These are phyloP conservation scores for Xylaria sp. DNA, from an alignment of 2,329 filamentous ascomycete genomes.

Conservation along the genomic window DNA sequence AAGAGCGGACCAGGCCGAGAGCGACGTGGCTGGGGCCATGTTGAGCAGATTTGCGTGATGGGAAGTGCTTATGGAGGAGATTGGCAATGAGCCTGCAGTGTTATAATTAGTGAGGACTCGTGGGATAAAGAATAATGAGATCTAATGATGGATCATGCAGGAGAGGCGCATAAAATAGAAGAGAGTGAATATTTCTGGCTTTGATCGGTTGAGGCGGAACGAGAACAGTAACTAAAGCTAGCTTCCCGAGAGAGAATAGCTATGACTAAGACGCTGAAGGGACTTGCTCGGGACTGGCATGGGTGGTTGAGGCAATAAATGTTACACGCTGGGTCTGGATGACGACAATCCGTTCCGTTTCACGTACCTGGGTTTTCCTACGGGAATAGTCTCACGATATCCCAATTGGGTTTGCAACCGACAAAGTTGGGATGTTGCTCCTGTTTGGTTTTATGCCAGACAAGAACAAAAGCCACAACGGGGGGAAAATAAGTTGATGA, in stretches of 20 bases:
- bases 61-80: neutral
- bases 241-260: neutral
- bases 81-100: conserved; percentile 7
- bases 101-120: conserved; percentile 2
- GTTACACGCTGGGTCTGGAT: neutral
- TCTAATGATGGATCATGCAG: neutral
- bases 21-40: conserved; percentile 86
- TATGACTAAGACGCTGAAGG: neutral
- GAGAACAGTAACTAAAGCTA: conserved; percentile 29
- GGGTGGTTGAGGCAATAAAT: conserved; percentile 31
- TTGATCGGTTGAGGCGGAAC: conserved; percentile 23
- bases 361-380: conserved; percentile 30
- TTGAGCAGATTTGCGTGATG: conserved; percentile 26
- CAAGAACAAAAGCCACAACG: neutral
- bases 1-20: conserved; percentile 88
- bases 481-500: neutral
- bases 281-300: conserved; percentile 1
- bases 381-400: conserved; percentile 20
- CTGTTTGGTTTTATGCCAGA: neutral
- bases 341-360: neutral
- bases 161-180: neutral
- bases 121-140: neutral
- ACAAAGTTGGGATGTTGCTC: neutral
- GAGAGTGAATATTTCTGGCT: neutral
- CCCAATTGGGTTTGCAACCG: conserved; percentile 3